Evolutionary conservation across 2,329 filamentous ascomycete genomes (phyloP).

Genomic region (Xylariaceae sp.): DNA sequence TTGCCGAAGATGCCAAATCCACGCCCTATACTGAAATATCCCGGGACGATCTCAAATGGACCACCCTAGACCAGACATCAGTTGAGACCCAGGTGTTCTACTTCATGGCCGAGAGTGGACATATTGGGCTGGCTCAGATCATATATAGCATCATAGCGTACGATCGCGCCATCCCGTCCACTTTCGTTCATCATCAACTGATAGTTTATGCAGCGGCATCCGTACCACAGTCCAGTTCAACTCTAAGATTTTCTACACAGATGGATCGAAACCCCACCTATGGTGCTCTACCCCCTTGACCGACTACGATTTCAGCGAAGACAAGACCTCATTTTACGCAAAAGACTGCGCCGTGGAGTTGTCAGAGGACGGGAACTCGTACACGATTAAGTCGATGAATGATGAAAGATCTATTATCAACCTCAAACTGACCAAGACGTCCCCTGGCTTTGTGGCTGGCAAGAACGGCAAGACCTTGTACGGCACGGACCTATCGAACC

Average conservation of each 20-base stretch:
- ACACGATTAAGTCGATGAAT: slow-evolving; percentile 85
- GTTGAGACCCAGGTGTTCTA: slow-evolving; percentile 98
- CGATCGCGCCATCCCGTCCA: slow-evolving; percentile 32
- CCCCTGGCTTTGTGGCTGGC: slow-evolving; percentile 81
- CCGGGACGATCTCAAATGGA: slow-evolving; percentile 79
- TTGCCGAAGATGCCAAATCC: slow-evolving; percentile 73
- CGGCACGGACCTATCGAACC: slow-evolving; percentile 78
- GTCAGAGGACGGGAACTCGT: slow-evolving; percentile 75
- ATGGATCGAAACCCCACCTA: slow-evolving; percentile 66
- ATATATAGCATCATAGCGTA: slow-evolving; percentile 98
- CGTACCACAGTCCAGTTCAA: slow-evolving; percentile 92
- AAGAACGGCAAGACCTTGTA: slow-evolving; percentile 79
- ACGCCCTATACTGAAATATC: slow-evolving; percentile 76
- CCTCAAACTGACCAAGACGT: slow-evolving; percentile 68
- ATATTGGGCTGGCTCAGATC: slow-evolving; percentile 76
- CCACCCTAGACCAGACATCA: slow-evolving; percentile 72
- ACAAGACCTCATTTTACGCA: slow-evolving; percentile 79
- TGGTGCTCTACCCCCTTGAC: slow-evolving; percentile 80
- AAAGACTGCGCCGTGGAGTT: slow-evolving; percentile 81
- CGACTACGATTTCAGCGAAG: slow-evolving; percentile 79
- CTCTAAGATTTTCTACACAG: slow-evolving; percentile 81
- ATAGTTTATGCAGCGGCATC: slow-evolving; percentile 61
- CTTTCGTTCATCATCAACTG: slow-evolving; percentile 20
- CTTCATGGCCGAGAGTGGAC: slow-evolving; percentile 72
- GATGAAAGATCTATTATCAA: slow-evolving; percentile 81